Conservation (phyloP, 805 yeast species). For the Diddensiella caesifluorescens region DNA sequence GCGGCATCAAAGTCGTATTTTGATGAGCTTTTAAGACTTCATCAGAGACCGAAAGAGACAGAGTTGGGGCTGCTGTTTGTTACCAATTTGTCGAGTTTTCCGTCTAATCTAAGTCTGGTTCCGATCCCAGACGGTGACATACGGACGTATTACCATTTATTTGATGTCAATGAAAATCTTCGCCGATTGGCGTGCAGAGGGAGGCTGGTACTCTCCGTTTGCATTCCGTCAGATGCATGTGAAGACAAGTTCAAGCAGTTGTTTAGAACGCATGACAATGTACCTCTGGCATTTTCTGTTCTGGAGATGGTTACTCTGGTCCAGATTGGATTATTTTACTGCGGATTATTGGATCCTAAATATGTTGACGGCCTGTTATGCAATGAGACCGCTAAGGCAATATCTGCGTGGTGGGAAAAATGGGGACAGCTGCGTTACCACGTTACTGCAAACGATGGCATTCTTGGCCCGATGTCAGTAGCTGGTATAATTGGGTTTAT, state of each 20-base stretch:
- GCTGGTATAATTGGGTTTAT: constrained; percentile 77
- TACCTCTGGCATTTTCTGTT: constrained; percentile 61
- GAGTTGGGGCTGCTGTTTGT: constrained; percentile 62
- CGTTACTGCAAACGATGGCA: constrained; percentile 43
- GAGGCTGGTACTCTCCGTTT: constrained; percentile 66
- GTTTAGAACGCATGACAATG: constrained; percentile 47
- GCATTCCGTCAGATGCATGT: constrained; percentile 69
- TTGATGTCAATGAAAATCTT: constrained; percentile 70
- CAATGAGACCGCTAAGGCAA: constrained; percentile 65
- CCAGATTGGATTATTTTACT: constrained; percentile 75
- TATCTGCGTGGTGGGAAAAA: constrained; percentile 74
- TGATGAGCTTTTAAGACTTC: constrained; percentile 57
- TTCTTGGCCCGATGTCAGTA: constrained; percentile 61
- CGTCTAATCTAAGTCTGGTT: constrained; percentile 65
- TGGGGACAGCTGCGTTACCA: constrained; percentile 45
- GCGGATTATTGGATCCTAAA: constrained; percentile 60
- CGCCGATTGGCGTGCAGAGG: constrained; percentile 80
- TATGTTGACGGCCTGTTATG: constrained; percentile 85
- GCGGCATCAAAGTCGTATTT: constrained; percentile 52
- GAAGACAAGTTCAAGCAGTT: constrained; percentile 76
- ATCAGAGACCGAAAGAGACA: constrained; percentile 63
- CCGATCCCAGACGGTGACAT: constrained; percentile 46
- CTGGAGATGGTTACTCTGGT: constrained; percentile 66
- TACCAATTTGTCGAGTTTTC: constrained; percentile 75
- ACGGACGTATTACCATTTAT: constrained; percentile 47